Evolutionary conservation across 257 asterid species (phyloP).

Genomic region (Nicotiana tabacum): DNA sequence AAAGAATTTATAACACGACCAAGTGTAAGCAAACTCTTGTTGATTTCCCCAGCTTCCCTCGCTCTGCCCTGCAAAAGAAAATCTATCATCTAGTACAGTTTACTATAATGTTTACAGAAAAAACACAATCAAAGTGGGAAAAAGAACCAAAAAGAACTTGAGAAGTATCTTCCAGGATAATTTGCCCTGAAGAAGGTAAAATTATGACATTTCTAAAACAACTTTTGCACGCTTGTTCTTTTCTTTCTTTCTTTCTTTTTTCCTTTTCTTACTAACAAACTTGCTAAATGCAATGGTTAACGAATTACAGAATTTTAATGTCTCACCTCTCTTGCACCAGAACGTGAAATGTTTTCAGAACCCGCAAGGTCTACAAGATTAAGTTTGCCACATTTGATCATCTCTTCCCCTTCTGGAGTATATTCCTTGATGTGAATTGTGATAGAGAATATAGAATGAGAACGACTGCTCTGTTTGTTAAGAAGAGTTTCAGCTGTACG

Average conservation of each 20-base stretch:
- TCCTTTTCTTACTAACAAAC: not conserved
- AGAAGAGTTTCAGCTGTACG: conserved; percentile 98
- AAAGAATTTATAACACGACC: conserved; percentile 95
- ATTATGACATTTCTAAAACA: not conserved
- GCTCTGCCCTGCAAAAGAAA: conserved; percentile 82
- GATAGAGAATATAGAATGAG: conserved; percentile 92
- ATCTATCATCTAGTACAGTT: conserved; percentile 5
- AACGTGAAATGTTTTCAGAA: conserved; percentile 94
- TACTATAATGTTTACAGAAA: not conserved
- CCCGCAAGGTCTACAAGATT: conserved; percentile 99
- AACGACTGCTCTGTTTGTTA: conserved; percentile 98
- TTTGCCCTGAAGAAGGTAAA: not conserved
- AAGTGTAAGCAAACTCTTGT: conserved; percentile 96
- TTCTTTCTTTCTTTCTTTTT: not conserved
- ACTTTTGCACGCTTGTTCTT: not conserved
- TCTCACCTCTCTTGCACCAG: conserved; percentile 97
- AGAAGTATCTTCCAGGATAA: not conserved
- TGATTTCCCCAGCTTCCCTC: conserved; percentile 99
- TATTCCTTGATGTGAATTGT: conserved; percentile 96
- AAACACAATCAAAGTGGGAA: conserved; percentile 3
- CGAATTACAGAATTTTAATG: conserved; percentile 8
- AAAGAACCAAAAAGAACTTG: conserved; percentile 3
- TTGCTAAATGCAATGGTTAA: not conserved
- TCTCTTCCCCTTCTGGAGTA: conserved; percentile 98
- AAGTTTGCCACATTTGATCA: conserved; percentile 95